Evolutionary conservation across 345 rosid genomes (phyloP).

Genomic region (Xanthoceras sorbifolium): DNA sequence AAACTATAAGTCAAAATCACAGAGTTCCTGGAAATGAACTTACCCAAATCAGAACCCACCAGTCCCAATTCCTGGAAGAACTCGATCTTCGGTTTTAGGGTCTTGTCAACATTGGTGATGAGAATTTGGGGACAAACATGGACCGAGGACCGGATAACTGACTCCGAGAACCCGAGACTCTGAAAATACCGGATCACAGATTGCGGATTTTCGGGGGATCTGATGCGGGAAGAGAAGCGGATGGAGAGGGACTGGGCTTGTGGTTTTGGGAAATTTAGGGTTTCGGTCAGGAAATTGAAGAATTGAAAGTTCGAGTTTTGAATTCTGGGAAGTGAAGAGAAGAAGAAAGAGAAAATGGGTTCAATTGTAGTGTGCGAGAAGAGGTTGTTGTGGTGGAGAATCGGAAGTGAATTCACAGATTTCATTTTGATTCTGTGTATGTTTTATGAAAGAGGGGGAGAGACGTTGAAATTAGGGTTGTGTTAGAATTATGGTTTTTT

Average conservation of each 20-base stretch:
- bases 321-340: conserved; percentile 15
- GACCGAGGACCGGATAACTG: conserved; percentile 22
- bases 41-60: conserved; percentile 27
- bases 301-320: background rate
- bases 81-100: conserved; percentile 43
- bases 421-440: too few relatives aligned
- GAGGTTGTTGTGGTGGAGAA: too few relatives aligned
- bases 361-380: background rate
- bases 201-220: conserved; percentile 26
- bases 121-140: conserved; percentile 30
- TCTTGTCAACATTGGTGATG: conserved; percentile 10
- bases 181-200: conserved; percentile 16
- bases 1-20: conserved; percentile 25
- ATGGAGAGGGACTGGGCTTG: background rate
- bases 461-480: too few relatives aligned
- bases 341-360: conserved; percentile 22
- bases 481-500: too few relatives aligned
- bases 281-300: conserved; percentile 11
- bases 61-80: conserved; percentile 35
- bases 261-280: conserved; percentile 17
- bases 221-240: background rate
- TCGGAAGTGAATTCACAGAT: too few relatives aligned
- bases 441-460: too few relatives aligned
- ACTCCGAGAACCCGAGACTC: conserved; percentile 25
- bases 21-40: conserved; percentile 28